Percentiles rank a stretch among this genome's conserved stretches.
phyloP scores from a whole-genome alignment of 169 alveolate species.

The Cryptosporidium canis region DNA sequence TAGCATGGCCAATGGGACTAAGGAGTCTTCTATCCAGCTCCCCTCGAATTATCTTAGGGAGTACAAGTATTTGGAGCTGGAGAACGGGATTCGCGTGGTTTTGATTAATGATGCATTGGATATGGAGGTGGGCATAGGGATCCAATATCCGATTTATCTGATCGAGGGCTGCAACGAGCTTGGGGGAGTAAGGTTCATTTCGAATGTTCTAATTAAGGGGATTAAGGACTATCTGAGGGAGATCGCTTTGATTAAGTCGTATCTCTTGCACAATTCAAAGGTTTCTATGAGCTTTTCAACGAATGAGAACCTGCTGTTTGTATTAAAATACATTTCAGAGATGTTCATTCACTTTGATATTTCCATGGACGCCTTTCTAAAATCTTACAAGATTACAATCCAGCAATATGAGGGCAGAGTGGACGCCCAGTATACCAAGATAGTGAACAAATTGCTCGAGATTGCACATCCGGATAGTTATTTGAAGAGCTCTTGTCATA shows the following conservation, averaged over 20 bases:
- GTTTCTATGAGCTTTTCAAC: conserved; percentile 8
- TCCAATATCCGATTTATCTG: conserved; percentile 28
- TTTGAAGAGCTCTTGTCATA: conserved; percentile 10
- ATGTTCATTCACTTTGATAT: conserved; percentile 26
- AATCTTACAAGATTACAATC: not conserved
- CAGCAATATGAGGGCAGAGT: not conserved
- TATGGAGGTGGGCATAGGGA: conserved; percentile 19
- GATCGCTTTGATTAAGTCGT: not conserved
- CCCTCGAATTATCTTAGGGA: conserved; percentile 17
- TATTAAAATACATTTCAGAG: conserved; percentile 9
- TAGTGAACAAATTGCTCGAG: not conserved
- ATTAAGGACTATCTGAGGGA: conserved; percentile 16
- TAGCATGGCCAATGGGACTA: not conserved
- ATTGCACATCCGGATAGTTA: conserved; percentile 43
- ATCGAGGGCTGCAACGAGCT: conserved; percentile 18
- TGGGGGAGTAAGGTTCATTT: conserved; percentile 22
- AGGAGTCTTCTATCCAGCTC: not conserved
- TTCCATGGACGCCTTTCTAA: conserved; percentile 10
- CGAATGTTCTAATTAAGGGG: conserved; percentile 31
- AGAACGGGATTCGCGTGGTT: conserved; percentile 7
- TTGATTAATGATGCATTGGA: conserved; percentile 21
- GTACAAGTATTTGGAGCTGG: conserved; percentile 7
- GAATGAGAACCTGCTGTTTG: not conserved
- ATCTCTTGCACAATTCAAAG: not conserved
- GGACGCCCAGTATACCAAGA: conserved; percentile 12